These are phyloP conservation scores for Chaetoceros tenuissimus DNA, from an alignment of 108 stramenopile genomes.

Conservation along the genomic window DNA sequence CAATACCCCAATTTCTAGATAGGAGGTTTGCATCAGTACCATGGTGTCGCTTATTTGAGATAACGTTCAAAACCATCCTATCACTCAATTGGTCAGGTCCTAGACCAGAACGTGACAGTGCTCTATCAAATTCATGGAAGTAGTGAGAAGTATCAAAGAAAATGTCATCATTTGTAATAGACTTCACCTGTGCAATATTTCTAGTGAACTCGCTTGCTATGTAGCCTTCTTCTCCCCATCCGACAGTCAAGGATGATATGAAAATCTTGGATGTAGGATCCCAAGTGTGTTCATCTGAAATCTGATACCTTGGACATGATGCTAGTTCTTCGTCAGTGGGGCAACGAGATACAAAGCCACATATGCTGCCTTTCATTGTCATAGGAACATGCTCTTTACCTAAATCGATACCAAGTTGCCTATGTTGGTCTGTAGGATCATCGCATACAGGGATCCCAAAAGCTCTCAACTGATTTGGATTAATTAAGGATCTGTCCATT, in stretches of 20 bases:
- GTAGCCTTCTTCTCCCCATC: slow-evolving; percentile 3
- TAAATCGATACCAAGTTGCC: too few species aligned
- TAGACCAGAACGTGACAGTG: background rate
- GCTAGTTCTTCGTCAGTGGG: slow-evolving; percentile 1
- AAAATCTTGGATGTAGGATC: slow-evolving; percentile 1
- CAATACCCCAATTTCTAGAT: slow-evolving; percentile 15
- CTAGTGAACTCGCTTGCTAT: background rate
- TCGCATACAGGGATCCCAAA: slow-evolving; percentile 21
- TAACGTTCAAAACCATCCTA: background rate
- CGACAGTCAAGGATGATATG: background rate
- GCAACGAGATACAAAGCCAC: background rate
- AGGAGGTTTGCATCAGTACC: background rate
- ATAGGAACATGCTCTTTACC: too few species aligned
- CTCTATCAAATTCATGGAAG: background rate
- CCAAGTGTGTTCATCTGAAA: background rate
- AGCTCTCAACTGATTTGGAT: slow-evolving; percentile 28
- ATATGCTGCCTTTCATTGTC: background rate
- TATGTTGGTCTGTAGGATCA: background rate
- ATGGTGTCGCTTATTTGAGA: background rate
- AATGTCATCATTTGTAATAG: background rate
- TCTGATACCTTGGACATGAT: background rate
- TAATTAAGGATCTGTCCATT: slow-evolving; percentile 15
- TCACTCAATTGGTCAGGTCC: background rate
- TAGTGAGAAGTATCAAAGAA: background rate
- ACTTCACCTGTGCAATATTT: background rate